These are phyloP conservation scores for Dictyostelium firmibasis DNA, from an alignment of 78 protist species.

Conservation along the genomic window DNA sequence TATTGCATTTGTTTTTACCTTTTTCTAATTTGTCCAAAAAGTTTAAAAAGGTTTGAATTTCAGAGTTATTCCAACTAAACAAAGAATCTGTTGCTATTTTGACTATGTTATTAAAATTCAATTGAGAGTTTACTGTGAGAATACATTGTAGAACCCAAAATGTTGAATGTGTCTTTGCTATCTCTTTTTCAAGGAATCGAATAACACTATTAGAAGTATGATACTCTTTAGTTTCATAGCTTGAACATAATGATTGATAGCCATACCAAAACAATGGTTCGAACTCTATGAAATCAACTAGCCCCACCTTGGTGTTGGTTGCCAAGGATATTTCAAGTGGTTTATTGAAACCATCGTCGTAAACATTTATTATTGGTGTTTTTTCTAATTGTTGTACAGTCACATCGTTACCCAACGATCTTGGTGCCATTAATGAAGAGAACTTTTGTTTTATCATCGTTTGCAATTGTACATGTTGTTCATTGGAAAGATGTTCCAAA, in stretches of 20 bases:
- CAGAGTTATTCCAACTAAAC: background rate
- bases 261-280: slow-evolving; percentile 4
- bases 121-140: background rate
- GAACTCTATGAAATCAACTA: background rate
- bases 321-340: background rate
- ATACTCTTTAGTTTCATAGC: background rate
- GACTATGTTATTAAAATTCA: background rate
- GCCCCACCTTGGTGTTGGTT: background rate
- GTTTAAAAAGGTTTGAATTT: background rate
- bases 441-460: background rate
- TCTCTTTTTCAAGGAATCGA: background rate
- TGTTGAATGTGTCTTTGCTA: background rate
- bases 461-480: background rate
- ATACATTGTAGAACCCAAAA: slow-evolving; percentile 31
- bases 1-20: background rate
- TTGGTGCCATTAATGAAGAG: background rate
- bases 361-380: background rate
- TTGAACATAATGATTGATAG: background rate
- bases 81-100: background rate
- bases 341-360: background rate
- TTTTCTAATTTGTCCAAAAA: background rate
- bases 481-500: background rate
- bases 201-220: background rate
- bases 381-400: background rate
- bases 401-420: background rate